Conservation (phyloP, 306 rosid species). For the Trifolium subterraneum region DNA sequence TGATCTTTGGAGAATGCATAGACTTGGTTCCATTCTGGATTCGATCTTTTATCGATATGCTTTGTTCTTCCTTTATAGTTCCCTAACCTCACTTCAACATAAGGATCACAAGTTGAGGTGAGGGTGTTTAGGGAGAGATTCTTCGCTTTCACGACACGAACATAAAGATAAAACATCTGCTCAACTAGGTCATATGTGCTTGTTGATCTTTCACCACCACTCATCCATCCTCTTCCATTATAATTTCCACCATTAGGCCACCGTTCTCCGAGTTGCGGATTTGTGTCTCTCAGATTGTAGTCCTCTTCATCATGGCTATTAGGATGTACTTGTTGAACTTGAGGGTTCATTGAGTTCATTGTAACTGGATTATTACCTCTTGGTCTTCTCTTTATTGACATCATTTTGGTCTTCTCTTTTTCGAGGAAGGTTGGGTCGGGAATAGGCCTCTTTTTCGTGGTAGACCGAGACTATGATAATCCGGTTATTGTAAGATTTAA, state of each 20-base stretch:
- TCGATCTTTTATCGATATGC: slow-evolving; percentile 73
- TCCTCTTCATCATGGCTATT: slow-evolving; percentile 54
- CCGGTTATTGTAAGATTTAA: slow-evolving; percentile 37
- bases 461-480: slow-evolving; percentile 54
- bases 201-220: slow-evolving; percentile 61
- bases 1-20: slow-evolving; percentile 90
- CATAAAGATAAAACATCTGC: slow-evolving; percentile 82
- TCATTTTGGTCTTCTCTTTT: slow-evolving; percentile 54
- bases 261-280: slow-evolving; percentile 78
- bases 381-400: slow-evolving; percentile 59
- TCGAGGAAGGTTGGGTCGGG: slow-evolving; percentile 59
- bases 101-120: slow-evolving; percentile 84
- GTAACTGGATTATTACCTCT: slow-evolving; percentile 51
- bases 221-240: slow-evolving; percentile 78
- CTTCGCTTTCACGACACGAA: slow-evolving; percentile 78
- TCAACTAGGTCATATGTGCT: slow-evolving; percentile 91
- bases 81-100: slow-evolving; percentile 87
- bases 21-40: slow-evolving; percentile 97
- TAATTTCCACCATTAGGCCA: slow-evolving; percentile 69
- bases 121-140: slow-evolving; percentile 72
- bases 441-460: slow-evolving; percentile 55
- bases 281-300: slow-evolving; percentile 73
- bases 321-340: slow-evolving; percentile 48
- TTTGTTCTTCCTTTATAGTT: slow-evolving; percentile 88
- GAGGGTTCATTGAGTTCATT: slow-evolving; percentile 47